Evolutionary conservation across 1,284 basidiomycete genomes (phyloP), one percentile per base, ranked within the genome.

Genomic region (Tranzscheliella williamsii): DNA sequence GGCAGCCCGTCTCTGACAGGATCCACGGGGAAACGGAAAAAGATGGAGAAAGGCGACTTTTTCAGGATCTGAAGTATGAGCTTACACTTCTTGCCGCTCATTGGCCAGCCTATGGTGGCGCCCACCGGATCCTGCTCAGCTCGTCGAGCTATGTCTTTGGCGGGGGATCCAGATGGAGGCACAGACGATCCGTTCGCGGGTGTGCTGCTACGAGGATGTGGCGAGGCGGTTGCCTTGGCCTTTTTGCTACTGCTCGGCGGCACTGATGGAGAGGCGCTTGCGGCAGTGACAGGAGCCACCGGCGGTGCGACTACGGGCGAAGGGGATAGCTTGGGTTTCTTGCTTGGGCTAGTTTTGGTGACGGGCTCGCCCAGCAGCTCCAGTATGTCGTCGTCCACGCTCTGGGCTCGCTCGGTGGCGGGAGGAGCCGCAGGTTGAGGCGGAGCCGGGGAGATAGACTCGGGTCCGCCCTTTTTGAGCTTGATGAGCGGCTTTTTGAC

Each of bases 21-120:
- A 78, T 98, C 89, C 13, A 98, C 94, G 2, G 94, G 91, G 16
- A 83, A 82, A 31, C 84, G 75, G 80, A 98, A 98, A 54, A 94
- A 88, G 23, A 80, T 78, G 12, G 87, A 85, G 68, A 90, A 87
- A 1, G 86, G 84, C 24, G 87, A 78, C 75, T 85, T 89, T 51
- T 81, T 78, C 22, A 96, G 72, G 22, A 71, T 79, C 70, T 84
- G 85, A 58, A 96, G 70, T 20, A 94, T 75, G 1, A 86, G 85
- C 73, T 84, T 86, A 70, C 87, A 89, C 76, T 91, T 91, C 37
- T 78, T 78, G 24, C 57, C 16, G 38, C 75, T 73, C 35, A 79
- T 50, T 12, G 72, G 69, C 41, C 57, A 65, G n/a, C 39, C 44
- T 0, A 20, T 32, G n/a, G 67, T 65, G 3, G 60, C 56, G 4